Percentiles rank a stretch among this genome's conserved stretches.
These are phyloP conservation scores for Reutealis trisperma DNA, from an alignment of 345 rosid species.

Conservation along the genomic window DNA sequence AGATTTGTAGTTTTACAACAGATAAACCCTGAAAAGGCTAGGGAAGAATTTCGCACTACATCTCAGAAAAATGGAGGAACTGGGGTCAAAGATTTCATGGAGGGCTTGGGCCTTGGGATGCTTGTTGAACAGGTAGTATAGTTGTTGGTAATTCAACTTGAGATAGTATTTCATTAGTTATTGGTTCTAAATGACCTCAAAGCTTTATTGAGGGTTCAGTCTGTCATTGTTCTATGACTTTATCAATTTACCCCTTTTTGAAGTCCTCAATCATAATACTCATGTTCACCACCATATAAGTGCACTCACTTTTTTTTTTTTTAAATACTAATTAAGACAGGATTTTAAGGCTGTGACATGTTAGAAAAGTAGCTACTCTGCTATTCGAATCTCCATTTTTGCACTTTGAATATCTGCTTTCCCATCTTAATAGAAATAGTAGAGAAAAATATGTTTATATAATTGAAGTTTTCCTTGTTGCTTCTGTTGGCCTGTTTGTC, in stretches of 20 bases:
- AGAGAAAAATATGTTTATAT: not conserved
- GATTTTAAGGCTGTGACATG: not conserved
- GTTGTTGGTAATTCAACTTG: conserved; percentile 6
- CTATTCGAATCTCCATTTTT: not conserved
- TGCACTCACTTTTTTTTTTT: not conserved
- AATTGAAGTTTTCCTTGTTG: not conserved
- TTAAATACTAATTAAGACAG: not conserved
- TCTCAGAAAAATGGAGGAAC: conserved; percentile 73
- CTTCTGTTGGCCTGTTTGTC: conserved; percentile 20
- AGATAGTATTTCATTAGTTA: not conserved
- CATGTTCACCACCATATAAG: not conserved
- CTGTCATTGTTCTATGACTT: not conserved
- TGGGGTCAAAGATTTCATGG: conserved; percentile 93
- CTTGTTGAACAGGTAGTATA: conserved; percentile 76
- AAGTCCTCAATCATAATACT: not conserved
- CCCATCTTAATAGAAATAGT: not conserved
- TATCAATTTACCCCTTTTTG: not conserved
- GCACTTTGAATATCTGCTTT: not conserved
- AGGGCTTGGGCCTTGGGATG: conserved; percentile 97
- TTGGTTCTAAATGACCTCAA: not conserved
- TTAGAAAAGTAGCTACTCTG: not conserved
- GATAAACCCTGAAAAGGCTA: conserved; percentile 95
- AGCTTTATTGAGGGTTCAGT: not conserved
- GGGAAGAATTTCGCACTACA: conserved; percentile 85
- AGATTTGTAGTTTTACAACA: conserved; percentile 43